Conservation (phyloP, 768 basidiomycete species). For the Hemileccinum rubropunctum region DNA sequence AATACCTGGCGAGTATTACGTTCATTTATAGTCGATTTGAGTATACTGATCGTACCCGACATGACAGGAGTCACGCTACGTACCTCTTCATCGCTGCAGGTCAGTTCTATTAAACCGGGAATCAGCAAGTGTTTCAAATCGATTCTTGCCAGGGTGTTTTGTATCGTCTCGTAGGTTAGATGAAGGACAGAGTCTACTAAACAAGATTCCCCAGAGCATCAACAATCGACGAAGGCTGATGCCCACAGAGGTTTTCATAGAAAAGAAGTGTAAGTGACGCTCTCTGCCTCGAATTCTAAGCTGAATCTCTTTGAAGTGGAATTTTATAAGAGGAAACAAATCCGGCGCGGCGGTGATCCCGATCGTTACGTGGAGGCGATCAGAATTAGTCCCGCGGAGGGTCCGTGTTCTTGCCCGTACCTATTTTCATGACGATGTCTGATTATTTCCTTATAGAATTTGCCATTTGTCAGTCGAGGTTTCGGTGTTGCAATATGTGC, state of each 20-base stretch:
- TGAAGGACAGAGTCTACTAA: constrained; percentile 59
- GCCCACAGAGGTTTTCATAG: constrained; percentile 74
- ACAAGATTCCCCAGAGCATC: constrained; percentile 58
- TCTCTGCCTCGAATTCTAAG: constrained; percentile 1
- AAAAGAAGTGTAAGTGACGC: constrained; percentile 63
- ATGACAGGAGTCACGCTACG: constrained; percentile 67
- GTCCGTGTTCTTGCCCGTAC: constrained; percentile 33
- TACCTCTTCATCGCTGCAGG: constrained; percentile 79
- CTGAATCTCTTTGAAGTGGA: constrained; percentile 44
- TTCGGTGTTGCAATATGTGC: neutral
- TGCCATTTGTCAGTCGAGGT: constrained; percentile 54
- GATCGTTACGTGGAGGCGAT: constrained; percentile 51
- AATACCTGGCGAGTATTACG: constrained; percentile 58
- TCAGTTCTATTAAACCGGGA: constrained; percentile 13
- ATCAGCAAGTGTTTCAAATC: neutral
- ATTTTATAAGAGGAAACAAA: constrained; percentile 72
- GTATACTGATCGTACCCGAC: neutral
- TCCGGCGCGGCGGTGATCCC: constrained; percentile 50
- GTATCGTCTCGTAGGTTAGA: constrained; percentile 52
- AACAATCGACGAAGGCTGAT: constrained; percentile 64
- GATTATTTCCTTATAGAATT: constrained; percentile 46
- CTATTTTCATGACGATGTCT: neutral
- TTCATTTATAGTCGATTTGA: neutral
- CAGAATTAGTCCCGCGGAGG: constrained; percentile 69
- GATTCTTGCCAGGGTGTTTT: constrained; percentile 50